A percentile compares a stretch with the other conserved stretches of the same genome.
phyloP scores from a whole-genome alignment of 2,329 filamentous ascomycete genomes.

The Aciculosporium take region DNA sequence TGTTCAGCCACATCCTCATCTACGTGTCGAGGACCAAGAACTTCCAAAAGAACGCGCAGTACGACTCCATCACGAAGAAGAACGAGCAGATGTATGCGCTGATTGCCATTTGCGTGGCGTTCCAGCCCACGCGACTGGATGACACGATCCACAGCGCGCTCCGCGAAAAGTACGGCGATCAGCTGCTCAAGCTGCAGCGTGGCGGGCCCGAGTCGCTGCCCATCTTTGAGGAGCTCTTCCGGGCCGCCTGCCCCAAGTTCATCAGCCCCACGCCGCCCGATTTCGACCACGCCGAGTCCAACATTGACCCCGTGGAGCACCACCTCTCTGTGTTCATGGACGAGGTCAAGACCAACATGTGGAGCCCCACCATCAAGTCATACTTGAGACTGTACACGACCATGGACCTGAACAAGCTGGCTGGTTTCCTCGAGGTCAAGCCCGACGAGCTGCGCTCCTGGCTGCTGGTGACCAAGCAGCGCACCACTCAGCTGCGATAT shows the following conservation, averaged over 20 bases:
- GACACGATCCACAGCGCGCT: conserved; percentile 98
- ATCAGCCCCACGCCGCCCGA: conserved; percentile 94
- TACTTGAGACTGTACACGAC: conserved; percentile 99
- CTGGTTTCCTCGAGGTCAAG: conserved; percentile 91
- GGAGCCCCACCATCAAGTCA: conserved; percentile 91
- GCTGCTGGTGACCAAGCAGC: conserved; percentile 96
- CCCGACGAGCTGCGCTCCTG: conserved; percentile 90
- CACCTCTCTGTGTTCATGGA: conserved; percentile 98
- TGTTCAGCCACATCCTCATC: conserved; percentile 99
- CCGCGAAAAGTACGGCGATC: conserved; percentile 97
- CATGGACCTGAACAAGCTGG: conserved; percentile 97
- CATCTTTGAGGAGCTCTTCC: conserved; percentile 97
- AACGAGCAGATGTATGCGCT: conserved; percentile 99
- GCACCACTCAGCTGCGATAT: conserved; percentile 92
- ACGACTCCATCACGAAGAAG: conserved; percentile 99
- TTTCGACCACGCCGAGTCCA: conserved; percentile 91
- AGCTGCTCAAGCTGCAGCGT: conserved; percentile 90
- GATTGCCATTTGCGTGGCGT: conserved; percentile 95
- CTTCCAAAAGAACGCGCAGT: conserved; percentile 98
- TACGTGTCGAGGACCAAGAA: conserved; percentile 99
- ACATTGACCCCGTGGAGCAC: conserved; percentile 95
- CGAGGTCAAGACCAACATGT: conserved; percentile 99
- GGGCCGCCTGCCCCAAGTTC: conserved; percentile 96
- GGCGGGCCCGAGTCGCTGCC: conserved; percentile 90
- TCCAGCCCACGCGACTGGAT: conserved; percentile 91